A percentile compares a stretch with the other conserved stretches of the same genome.
These are phyloP conservation scores for Pseudonitzschia delicatissima DNA, from an alignment of 108 stramenopile genomes.

Conservation along the genomic window DNA sequence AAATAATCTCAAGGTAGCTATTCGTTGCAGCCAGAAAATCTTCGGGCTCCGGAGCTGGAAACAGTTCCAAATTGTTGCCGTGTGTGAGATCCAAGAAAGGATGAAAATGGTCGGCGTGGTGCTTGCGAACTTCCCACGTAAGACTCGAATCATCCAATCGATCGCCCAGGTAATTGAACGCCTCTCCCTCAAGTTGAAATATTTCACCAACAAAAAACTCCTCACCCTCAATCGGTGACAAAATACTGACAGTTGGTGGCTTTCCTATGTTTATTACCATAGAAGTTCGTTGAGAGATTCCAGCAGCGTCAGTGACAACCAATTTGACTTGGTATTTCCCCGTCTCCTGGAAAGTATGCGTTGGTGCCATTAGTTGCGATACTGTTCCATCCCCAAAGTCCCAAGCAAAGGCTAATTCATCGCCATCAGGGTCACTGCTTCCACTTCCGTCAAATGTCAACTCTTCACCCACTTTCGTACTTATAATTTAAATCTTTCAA, in stretches of 20 bases:
- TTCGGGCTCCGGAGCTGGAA: slow-evolving; percentile 28
- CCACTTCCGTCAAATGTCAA: slow-evolving; percentile 30
- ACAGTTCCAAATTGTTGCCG: slow-evolving; percentile 22
- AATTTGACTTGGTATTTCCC: slow-evolving; percentile 19
- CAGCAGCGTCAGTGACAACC: slow-evolving; percentile 23
- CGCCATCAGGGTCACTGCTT: slow-evolving; percentile 33
- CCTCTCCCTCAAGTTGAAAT: slow-evolving; percentile 19
- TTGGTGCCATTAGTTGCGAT: not conserved
- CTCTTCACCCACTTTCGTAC: slow-evolving; percentile 30
- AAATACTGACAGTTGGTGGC: slow-evolving; percentile 17
- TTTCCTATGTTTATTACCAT: slow-evolving; percentile 8
- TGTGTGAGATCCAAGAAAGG: slow-evolving; percentile 26
- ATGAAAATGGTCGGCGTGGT: slow-evolving; percentile 31
- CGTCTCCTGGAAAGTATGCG: slow-evolving; percentile 7
- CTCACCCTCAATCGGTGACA: slow-evolving; percentile 8
- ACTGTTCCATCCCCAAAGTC: slow-evolving; percentile 30
- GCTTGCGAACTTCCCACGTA: slow-evolving; percentile 37
- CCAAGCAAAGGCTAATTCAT: slow-evolving; percentile 26
- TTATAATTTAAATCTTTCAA: not conserved
- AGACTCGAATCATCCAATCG: slow-evolving; percentile 15
- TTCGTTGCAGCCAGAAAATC: slow-evolving; percentile 31
- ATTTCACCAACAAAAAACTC: slow-evolving; percentile 29
- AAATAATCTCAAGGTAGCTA: slow-evolving; percentile 31
- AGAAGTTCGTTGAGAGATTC: not conserved
- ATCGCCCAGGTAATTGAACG: slow-evolving; percentile 11